These are phyloP conservation scores for Nigrospora osmanthi DNA, from an alignment of 2,329 filamentous ascomycete genomes.

Conservation along the genomic window DNA sequence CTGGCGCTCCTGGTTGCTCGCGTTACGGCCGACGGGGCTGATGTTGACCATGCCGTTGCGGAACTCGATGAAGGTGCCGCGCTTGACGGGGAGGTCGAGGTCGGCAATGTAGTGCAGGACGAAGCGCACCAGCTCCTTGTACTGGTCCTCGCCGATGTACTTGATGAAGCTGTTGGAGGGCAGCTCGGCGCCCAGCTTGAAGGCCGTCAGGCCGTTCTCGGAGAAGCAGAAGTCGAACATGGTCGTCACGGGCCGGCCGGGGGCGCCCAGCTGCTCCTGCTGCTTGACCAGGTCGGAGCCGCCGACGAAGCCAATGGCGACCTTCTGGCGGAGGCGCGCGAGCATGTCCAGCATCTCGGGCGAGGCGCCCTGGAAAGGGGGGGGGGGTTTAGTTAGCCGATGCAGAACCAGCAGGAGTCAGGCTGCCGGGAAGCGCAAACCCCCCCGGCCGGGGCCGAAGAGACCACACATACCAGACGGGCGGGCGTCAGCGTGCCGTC, in stretches of 20 bases:
- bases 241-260: conserved; percentile 60
- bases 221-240: conserved; percentile 98
- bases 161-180: conserved; percentile 80
- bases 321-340: conserved; percentile 72
- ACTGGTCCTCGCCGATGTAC: conserved; percentile 78
- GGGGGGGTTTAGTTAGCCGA: conserved; percentile 9
- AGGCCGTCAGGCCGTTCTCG: conserved; percentile 93
- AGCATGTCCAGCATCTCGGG: conserved; percentile 81
- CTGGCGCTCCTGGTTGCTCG: conserved; percentile 68
- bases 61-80: conserved; percentile 81
- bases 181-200: conserved; percentile 70
- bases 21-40: conserved; percentile 78
- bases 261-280: conserved; percentile 83
- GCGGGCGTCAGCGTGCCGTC: conserved; percentile 86
- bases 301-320: conserved; percentile 86
- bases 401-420: background rate
- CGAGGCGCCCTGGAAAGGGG: conserved; percentile 47
- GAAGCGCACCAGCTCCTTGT: conserved; percentile 71
- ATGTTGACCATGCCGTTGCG: conserved; percentile 89
- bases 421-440: background rate
- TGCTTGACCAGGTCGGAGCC: conserved; percentile 90
- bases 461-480: conserved; percentile 51
- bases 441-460: background rate
- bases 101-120: conserved; percentile 78
- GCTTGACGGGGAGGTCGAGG: conserved; percentile 75